Evolutionary conservation across 208 protist species (phyloP), one percentile per base, ranked within the genome.

Genomic region (Trypanosoma vivax): DNA sequence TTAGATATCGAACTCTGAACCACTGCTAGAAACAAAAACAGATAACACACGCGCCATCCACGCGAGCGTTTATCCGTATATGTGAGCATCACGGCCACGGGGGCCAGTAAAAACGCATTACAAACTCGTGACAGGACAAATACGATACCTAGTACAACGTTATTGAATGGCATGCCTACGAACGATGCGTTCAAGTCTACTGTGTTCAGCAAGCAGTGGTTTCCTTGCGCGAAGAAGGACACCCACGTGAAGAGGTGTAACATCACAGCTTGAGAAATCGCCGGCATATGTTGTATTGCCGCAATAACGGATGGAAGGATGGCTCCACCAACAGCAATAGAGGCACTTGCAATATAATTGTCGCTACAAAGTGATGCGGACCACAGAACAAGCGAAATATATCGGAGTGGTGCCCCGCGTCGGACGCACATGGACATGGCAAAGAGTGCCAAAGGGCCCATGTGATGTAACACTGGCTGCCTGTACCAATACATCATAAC

Each of bases 111-210:
- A 47, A 90, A 87, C 4, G 72, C 63, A 37, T 80, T 75, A 46
- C 86, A 90, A 19, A 77, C 82, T 16, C 83, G 66, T 23, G 62
- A 65, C 4, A 87, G 13, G 25, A 93, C 82, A 14, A 88, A 60
- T 10, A 74, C 40, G 2, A 55, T 73, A 33, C 83, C 79, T 23
- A 51, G 37, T n/a, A 77, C 38, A 40, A 87, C 59, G 47, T 66
- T 73, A 42, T 80, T 82, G 39, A 45, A 47, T 0, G 65, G 49
- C 43, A 86, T 67, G 1, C 79, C 81, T 9, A 92, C 77, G 68
- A 87, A 83, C 7, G 78, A 83, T n/a, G 77, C 42, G 45, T 79
- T 88, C 54, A 79, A 83, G 60, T 92, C 84, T 39, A 92, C 79
- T 1, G 72, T 75, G 57, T 62, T 84, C 13, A 92, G 61, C 50